phyloP scores from a whole-genome alignment of 2,329 filamentous ascomycete genomes.

The Cadophora luteo-olivacea region DNA sequence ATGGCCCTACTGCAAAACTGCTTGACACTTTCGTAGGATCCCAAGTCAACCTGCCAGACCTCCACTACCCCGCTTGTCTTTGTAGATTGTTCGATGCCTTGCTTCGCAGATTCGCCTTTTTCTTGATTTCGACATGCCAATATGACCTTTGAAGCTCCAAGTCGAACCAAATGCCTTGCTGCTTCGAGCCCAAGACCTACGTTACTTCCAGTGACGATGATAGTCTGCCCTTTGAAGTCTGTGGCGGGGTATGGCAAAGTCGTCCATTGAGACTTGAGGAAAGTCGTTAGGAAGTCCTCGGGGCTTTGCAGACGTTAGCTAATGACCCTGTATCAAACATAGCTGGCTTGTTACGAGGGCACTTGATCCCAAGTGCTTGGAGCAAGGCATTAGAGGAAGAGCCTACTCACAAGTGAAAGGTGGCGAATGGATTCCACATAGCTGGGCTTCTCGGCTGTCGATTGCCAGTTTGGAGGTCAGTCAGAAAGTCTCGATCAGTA shows the following conservation, averaged over 20 bases:
- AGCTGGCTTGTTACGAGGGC: background rate
- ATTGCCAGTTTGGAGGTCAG: background rate
- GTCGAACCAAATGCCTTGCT: constrained; percentile 46
- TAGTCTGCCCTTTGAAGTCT: constrained; percentile 40
- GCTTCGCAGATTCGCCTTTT: constrained; percentile 35
- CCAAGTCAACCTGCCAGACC: constrained; percentile 59
- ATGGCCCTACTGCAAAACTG: constrained; percentile 50
- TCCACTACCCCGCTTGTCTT: constrained; percentile 39
- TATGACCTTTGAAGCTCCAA: constrained; percentile 41
- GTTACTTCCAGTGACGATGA: constrained; percentile 58
- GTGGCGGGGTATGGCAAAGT: constrained; percentile 35
- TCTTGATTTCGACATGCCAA: constrained; percentile 32
- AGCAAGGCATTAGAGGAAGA: background rate
- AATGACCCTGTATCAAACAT: background rate
- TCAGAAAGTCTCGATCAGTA: background rate
- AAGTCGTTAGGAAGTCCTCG: constrained; percentile 36
- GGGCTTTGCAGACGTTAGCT: constrained; percentile 26
- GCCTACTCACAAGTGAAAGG: constrained; percentile 12
- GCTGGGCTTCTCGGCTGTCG: background rate
- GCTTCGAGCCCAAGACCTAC: constrained; percentile 56
- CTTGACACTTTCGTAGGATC: constrained; percentile 53
- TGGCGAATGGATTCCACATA: constrained; percentile 19
- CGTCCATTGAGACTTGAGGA: constrained; percentile 41
- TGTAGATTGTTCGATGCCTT: constrained; percentile 26
- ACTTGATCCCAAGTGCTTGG: background rate